These are phyloP conservation scores for Closterium sp. DNA, from an alignment of 139 green algal genomes.

Conservation along the genomic window DNA sequence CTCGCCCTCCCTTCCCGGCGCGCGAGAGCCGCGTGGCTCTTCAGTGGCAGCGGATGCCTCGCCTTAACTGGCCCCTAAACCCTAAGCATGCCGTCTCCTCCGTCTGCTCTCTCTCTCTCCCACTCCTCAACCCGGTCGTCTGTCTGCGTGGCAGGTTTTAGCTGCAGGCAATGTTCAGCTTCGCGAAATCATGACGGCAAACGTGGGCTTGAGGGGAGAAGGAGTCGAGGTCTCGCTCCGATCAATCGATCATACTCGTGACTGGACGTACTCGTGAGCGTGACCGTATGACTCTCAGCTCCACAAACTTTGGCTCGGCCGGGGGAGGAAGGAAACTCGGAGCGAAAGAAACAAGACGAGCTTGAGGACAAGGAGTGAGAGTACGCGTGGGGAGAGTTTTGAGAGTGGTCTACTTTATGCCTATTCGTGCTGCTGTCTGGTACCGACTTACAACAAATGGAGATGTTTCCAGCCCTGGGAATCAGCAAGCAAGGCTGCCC, in stretches of 20 bases:
- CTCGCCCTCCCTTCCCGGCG: too few species aligned
- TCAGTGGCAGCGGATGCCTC: not conserved
- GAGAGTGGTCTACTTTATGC: not conserved
- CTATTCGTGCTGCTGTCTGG: not conserved
- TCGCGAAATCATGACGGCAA: too few species aligned
- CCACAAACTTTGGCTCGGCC: not conserved
- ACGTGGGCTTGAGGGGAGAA: too few species aligned
- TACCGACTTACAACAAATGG: not conserved
- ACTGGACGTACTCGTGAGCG: too few species aligned
- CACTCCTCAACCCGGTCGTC: not conserved
- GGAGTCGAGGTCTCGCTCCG: too few species aligned
- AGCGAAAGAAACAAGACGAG: not conserved
- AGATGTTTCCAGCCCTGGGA: not conserved
- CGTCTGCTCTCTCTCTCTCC: not conserved
- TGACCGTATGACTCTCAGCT: not conserved
- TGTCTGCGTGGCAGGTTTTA: not conserved
- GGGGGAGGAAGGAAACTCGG: not conserved
- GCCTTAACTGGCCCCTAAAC: too few species aligned
- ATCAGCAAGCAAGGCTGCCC: not conserved
- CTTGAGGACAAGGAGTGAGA: not conserved
- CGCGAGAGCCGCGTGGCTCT: not conserved
- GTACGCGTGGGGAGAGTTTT: not conserved
- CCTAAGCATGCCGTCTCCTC: not conserved
- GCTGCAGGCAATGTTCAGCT: not conserved
- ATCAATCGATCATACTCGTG: too few species aligned